A percentile compares a stretch with the other conserved stretches of the same genome.
These are phyloP conservation scores for Triangularia verruculosa DNA, from an alignment of 2,329 filamentous ascomycete species.

Conservation along the genomic window DNA sequence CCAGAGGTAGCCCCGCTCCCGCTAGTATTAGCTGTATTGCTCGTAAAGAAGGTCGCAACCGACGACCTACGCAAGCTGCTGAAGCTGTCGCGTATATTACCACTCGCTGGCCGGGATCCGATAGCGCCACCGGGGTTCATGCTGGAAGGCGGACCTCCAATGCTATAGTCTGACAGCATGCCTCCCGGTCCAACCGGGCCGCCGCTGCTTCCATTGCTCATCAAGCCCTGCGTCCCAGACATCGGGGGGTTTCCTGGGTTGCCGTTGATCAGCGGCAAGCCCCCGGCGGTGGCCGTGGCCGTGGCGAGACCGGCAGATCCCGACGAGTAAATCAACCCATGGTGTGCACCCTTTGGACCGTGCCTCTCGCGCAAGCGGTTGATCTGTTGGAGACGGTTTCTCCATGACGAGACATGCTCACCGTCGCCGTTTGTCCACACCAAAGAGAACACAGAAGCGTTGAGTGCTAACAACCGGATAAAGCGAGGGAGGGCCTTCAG, in stretches of 20 bases:
- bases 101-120: slow-evolving; percentile 42
- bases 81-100: slow-evolving; percentile 57
- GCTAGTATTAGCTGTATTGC: slow-evolving; percentile 15
- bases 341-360: slow-evolving; percentile 41
- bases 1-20: not conserved
- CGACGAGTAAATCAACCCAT: slow-evolving; percentile 18
- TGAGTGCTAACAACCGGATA: slow-evolving; percentile 83
- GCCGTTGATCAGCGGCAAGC: not conserved
- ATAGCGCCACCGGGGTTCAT: slow-evolving; percentile 3
- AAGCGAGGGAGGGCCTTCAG: slow-evolving; percentile 79
- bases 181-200: not conserved
- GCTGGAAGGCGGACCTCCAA: not conserved
- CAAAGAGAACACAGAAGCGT: slow-evolving; percentile 86
- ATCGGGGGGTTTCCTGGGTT: not conserved
- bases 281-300: slow-evolving; percentile 5
- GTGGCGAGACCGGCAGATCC: slow-evolving; percentile 19
- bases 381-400: slow-evolving; percentile 80
- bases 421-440: slow-evolving; percentile 81
- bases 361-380: slow-evolving; percentile 73
- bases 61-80: slow-evolving; percentile 60
- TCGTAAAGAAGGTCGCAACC: slow-evolving; percentile 63
- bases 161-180: not conserved
- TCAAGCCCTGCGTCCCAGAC: not conserved
- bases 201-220: not conserved
- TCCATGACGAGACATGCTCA: slow-evolving; percentile 87